These are phyloP conservation scores for Chloropicon primus DNA, from an alignment of 139 green algal species.

Conservation along the genomic window DNA sequence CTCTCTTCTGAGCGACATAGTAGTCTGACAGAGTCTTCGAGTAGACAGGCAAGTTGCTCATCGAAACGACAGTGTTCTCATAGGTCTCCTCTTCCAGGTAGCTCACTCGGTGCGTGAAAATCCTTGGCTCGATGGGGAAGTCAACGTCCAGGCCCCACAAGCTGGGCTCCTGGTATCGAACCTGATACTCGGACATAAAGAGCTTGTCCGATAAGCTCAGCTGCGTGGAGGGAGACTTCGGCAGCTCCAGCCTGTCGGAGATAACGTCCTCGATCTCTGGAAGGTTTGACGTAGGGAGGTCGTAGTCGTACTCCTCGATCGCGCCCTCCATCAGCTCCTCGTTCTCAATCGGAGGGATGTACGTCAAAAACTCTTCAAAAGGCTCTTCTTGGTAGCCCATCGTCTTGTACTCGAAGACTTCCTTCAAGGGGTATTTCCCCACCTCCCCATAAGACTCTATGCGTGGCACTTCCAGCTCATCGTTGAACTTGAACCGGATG, in stretches of 20 bases:
- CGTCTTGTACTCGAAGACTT: slow-evolving; percentile 30
- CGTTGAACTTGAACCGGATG: slow-evolving; percentile 6
- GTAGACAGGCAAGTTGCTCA: background rate
- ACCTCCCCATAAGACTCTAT: slow-evolving; percentile 36
- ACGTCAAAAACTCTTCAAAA: slow-evolving; percentile 32
- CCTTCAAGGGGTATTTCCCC: slow-evolving; percentile 19
- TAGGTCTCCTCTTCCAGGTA: background rate
- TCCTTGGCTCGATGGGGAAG: background rate
- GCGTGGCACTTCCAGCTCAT: slow-evolving; percentile 13
- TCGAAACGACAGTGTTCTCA: background rate
- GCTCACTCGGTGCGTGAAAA: background rate
- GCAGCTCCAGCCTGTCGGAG: background rate
- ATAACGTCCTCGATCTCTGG: background rate
- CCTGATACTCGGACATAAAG: background rate
- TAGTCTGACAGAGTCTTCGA: background rate
- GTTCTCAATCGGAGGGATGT: slow-evolving; percentile 34
- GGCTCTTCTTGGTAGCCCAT: slow-evolving; percentile 34
- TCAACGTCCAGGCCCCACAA: background rate
- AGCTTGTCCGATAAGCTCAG: background rate
- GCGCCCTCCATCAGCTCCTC: slow-evolving; percentile 32
- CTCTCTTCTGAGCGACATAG: background rate
- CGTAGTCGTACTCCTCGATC: slow-evolving; percentile 17
- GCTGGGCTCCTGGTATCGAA: background rate
- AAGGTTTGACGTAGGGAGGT: background rate
- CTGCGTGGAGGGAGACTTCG: background rate